Evolutionary conservation across 169 alveolate genomes (phyloP).

Genomic region (Cryptosporidium ubiquitum): DNA sequence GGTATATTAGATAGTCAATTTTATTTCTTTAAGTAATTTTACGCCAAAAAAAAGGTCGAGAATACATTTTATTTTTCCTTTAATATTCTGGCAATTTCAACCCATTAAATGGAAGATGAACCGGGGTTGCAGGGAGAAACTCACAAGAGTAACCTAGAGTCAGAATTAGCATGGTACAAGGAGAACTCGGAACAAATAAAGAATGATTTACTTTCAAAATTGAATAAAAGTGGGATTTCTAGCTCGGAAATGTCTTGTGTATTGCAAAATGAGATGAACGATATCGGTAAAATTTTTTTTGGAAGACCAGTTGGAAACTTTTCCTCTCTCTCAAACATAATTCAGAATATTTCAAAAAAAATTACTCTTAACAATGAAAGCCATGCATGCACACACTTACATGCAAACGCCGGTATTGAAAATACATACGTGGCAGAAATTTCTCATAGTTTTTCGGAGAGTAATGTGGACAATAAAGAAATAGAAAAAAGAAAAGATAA

Average conservation of each 20-base stretch:
- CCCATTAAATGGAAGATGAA: slow-evolving; percentile 14
- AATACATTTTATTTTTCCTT: background rate
- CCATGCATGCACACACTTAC: background rate
- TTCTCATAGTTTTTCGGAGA: background rate
- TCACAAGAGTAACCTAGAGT: background rate
- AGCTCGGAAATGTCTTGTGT: background rate
- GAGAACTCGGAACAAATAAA: slow-evolving; percentile 16
- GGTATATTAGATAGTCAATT: background rate
- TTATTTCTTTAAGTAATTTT: background rate
- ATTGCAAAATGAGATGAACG: background rate
- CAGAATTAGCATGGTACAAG: slow-evolving; percentile 33
- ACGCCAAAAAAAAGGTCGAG: background rate
- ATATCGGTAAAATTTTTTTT: background rate
- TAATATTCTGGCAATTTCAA: background rate
- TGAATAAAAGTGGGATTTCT: background rate
- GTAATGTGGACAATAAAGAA: background rate
- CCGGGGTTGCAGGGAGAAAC: background rate
- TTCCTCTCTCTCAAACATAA: background rate
- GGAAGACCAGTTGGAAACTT: slow-evolving; percentile 22
- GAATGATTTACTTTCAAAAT: background rate
- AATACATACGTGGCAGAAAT: slow-evolving; percentile 1
- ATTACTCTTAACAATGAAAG: background rate
- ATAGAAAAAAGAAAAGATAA: background rate
- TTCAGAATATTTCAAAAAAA: slow-evolving; percentile 14
- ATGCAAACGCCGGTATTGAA: slow-evolving; percentile 23